A percentile compares a stretch with the other conserved stretches of the same genome.
Evolutionary conservation across 2,329 filamentous ascomycete genomes (phyloP).

Genomic region (Beauveria sp.): DNA sequence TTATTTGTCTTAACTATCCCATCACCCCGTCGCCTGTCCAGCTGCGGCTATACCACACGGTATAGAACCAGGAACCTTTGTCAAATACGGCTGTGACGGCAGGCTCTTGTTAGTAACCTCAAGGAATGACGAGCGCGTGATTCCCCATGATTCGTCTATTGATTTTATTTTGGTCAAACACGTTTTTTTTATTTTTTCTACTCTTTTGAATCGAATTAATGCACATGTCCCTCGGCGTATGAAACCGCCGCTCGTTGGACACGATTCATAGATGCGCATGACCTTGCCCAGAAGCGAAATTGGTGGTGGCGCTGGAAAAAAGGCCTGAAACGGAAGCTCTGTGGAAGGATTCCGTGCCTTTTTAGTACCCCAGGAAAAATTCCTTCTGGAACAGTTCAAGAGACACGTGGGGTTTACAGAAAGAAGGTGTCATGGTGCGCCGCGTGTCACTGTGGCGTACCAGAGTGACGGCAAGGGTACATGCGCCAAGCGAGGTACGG

Average conservation of each 20-base stretch:
- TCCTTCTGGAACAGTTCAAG: constrained; percentile 5
- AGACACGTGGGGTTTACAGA: not conserved
- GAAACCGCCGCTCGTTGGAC: not conserved
- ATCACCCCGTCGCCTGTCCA: too few species aligned
- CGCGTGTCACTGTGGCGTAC: not conserved
- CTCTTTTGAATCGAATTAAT: too few species aligned
- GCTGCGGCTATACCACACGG: too few species aligned
- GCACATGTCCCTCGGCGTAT: not conserved
- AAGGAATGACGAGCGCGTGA: too few species aligned
- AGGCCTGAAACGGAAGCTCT: constrained; percentile 7
- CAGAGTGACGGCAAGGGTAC: not conserved
- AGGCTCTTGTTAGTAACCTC: too few species aligned
- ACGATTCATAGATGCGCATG: constrained; percentile 6
- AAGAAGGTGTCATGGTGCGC: not conserved
- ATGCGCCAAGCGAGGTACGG: not conserved
- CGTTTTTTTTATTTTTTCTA: too few species aligned
- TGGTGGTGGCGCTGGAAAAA: constrained; percentile 1
- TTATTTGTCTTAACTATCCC: too few species aligned
- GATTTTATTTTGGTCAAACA: too few species aligned
- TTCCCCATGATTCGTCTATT: too few species aligned
- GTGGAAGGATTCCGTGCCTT: not conserved
- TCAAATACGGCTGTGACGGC: too few species aligned
- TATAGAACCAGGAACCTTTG: too few species aligned
- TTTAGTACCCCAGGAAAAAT: constrained; percentile 4
- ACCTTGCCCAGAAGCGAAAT: not conserved